Conservation (phyloP, 1,284 basidiomycete species). For the Exsudoporus floridanus region DNA sequence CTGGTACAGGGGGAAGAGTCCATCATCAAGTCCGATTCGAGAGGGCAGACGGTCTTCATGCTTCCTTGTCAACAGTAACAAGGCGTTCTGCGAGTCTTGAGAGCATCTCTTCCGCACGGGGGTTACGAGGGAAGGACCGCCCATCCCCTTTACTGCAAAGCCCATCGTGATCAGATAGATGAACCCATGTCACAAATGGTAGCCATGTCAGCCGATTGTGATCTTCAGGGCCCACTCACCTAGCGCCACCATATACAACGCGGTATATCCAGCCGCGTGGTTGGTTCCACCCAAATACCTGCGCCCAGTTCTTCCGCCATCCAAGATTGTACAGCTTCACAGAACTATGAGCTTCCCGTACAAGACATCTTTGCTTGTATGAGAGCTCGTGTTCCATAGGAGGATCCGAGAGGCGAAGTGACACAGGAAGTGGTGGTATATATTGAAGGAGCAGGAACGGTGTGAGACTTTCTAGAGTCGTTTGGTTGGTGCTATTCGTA, state of each 20-base stretch:
- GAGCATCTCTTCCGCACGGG: slow-evolving; percentile 62
- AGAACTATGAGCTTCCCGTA: slow-evolving; percentile 63
- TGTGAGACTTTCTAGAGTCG: slow-evolving; percentile 79
- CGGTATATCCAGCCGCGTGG: slow-evolving; percentile 52
- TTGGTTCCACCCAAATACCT: slow-evolving; percentile 59
- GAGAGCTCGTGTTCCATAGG: slow-evolving; percentile 78
- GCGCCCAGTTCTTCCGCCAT: slow-evolving; percentile 67
- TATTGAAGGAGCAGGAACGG: slow-evolving; percentile 73
- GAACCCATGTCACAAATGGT: neutral
- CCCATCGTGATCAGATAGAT: slow-evolving; percentile 4
- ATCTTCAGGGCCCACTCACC: slow-evolving; percentile 44
- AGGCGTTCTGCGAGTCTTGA: slow-evolving; percentile 59
- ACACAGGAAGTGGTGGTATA: slow-evolving; percentile 57
- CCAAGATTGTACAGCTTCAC: slow-evolving; percentile 79
- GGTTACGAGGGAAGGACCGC: slow-evolving; percentile 61
- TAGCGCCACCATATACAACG: slow-evolving; percentile 57
- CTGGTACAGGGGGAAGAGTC: slow-evolving; percentile 5
- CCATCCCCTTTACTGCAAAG: slow-evolving; percentile 62
- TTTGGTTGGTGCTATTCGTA: slow-evolving; percentile 74
- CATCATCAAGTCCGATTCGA: neutral
- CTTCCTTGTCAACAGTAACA: slow-evolving; percentile 51
- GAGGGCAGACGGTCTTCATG: slow-evolving; percentile 22
- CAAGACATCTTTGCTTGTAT: slow-evolving; percentile 62
- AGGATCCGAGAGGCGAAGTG: slow-evolving; percentile 58
- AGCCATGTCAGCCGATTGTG: neutral